Percentiles rank a stretch among this genome's conserved stretches.
Conservation (phyloP, 1,284 basidiomycete genomes). For the Meira nashicola region DNA sequence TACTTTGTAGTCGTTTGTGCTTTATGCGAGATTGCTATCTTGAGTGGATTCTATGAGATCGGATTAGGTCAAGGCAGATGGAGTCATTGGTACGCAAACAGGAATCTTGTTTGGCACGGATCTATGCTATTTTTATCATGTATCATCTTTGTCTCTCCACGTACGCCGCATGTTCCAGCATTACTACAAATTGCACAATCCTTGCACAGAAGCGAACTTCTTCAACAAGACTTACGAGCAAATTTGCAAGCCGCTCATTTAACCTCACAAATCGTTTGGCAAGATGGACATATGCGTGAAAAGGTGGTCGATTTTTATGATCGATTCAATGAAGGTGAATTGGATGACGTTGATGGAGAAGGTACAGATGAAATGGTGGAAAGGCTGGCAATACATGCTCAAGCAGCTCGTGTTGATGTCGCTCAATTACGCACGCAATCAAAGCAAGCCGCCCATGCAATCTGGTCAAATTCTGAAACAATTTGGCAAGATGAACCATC, state of each 20-base stretch:
- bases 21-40: neutral
- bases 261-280: conserved; percentile 11
- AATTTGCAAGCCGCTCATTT: conserved; percentile 12
- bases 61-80: conserved; percentile 9
- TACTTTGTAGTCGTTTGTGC: conserved; percentile 1
- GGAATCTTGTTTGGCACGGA: conserved; percentile 7
- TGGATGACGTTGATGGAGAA: too few species aligned
- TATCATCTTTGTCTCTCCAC: conserved; percentile 6
- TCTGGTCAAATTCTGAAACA: too few species aligned
- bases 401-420: too few species aligned
- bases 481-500: too few species aligned
- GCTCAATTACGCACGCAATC: too few species aligned
- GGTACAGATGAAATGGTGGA: too few species aligned
- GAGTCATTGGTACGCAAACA: conserved; percentile 17
- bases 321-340: neutral
- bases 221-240: conserved; percentile 1
- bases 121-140: conserved; percentile 4
- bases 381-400: too few species aligned
- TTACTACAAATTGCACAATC: conserved; percentile 6
- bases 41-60: conserved; percentile 3
- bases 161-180: conserved; percentile 9
- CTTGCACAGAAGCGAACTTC: neutral
- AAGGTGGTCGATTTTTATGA: neutral
- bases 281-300: conserved; percentile 5
- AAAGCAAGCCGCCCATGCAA: too few species aligned